A percentile compares a stretch with the other conserved stretches of the same genome.
Conservation (phyloP, 2,329 filamentous ascomycete species). For the Phialophora tarda region DNA sequence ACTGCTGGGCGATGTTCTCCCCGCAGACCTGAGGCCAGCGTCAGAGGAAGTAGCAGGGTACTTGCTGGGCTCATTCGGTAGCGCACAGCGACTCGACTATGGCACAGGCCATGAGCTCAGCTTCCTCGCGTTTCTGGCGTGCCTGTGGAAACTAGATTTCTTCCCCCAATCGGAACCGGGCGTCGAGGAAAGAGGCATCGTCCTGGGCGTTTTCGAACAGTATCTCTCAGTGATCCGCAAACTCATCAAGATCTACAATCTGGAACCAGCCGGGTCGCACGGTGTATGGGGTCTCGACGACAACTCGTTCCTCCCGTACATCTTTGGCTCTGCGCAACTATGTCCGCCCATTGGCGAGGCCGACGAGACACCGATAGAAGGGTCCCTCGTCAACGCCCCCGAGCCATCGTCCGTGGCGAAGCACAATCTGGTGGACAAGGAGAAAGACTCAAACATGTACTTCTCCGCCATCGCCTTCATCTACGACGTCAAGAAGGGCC, state of each 20-base stretch:
- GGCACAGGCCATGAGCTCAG: conserved; percentile 95
- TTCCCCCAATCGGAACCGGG: conserved; percentile 61
- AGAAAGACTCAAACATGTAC: conserved; percentile 78
- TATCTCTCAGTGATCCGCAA: conserved; percentile 81
- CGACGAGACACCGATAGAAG: conserved; percentile 74
- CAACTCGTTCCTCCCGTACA: conserved; percentile 90
- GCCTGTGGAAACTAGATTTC: conserved; percentile 86
- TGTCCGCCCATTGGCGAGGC: conserved; percentile 72
- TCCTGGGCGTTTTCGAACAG: conserved; percentile 81
- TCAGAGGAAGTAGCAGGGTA: conserved; percentile 76
- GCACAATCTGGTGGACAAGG: conserved; percentile 65
- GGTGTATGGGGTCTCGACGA: conserved; percentile 99
- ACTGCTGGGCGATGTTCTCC: conserved; percentile 65
- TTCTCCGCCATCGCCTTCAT: conserved; percentile 97
- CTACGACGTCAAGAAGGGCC: conserved; percentile 92
- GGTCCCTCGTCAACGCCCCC: conserved; percentile 74
- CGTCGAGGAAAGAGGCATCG: conserved; percentile 75
- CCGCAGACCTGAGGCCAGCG: conserved; percentile 52
- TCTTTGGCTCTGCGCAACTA: conserved; percentile 91
- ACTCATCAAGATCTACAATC: conserved; percentile 86
- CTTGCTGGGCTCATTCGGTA: conserved; percentile 84
- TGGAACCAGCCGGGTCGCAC: conserved; percentile 94
- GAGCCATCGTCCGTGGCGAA: conserved; percentile 73
- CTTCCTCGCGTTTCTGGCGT: conserved; percentile 88
- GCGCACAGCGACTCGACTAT: conserved; percentile 86